Base-by-base conservation (phyloP, 148 eudicot species). In the Bassia scoparia region DNA sequence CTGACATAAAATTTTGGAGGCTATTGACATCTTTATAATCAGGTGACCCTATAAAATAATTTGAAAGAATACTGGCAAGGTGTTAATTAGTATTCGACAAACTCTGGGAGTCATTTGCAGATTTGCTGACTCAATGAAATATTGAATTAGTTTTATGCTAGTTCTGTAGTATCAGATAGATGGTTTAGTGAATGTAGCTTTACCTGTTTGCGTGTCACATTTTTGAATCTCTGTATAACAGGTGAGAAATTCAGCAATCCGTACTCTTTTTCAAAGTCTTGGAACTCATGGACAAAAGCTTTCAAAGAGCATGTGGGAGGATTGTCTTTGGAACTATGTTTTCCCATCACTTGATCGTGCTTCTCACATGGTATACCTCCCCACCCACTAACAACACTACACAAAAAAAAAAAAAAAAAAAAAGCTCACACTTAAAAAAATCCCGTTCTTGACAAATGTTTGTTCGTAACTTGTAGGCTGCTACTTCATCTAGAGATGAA, bases 281-380 rank as follows among this genome's bases (percentile, higher is more conserved):
- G 97, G 98, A 82, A 95, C 92, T 79, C 98, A 89, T 84, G 98
- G 98, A 49, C 97, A 95, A 74, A 91, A 91, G 81, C 97, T 95
- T 75, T 88, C 97, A 21, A 78, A 81, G 76, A 90, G 86, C 82
- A 89, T 89, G 87, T 95, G 98, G 98, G 97, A 95, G 77, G 93
- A 95, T 79, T 95, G 98, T 82, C 96, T 95, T 37, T 88, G 96
- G 97, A 95, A 83, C 78, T 95, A 95, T 74, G 85, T 95, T 56
- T 95, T 95, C 78, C 96, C 97, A 33, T 88, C 92, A 59, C 74
- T 95, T 33, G 96, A 91, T 73, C 91, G 91, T 71, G 96, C 96
- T 83, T 91, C 98, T 66, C 98, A 95, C 77, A 84, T 89, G 97
- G 98, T 95, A 81, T 71, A 37, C 41, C 58, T 3, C 10, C 29